Evolutionary conservation across 306 rosid genomes (phyloP), one percentile per base, ranked within the genome.

Genomic region (Cyamopsis tetragonoloba): DNA sequence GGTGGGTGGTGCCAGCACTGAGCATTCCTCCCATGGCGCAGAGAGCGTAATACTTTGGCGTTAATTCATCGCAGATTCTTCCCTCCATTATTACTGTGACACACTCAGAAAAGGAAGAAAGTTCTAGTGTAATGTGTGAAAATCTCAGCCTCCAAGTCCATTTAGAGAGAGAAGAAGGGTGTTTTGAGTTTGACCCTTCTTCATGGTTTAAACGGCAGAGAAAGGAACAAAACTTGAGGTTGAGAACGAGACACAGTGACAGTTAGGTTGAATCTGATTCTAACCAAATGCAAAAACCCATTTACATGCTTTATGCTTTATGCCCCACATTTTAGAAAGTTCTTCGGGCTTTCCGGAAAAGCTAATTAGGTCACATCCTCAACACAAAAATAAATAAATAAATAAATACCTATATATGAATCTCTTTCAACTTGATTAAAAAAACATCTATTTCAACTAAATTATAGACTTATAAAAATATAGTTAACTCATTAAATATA

Each of bases 1-100:
- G 65, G 66, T 84, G 88, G 63, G 88, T 84, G 35, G 88, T 80
- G 41, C 85, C 88, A 44, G 88, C 85, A 74, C 88, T 84, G 68
- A 84, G 77, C 88, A 80, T 84, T 74, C 88, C 88, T 48, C 83
- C 88, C 32, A 80, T 64, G 54, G 77, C 76, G 32, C 88, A 84
- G 64, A 80, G 68, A 38, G 79, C 88, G 18, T 70, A 84, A 70
- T 84, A 84, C 72, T 81, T 78, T 2, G 88, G 71, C 12, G 62
- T 74, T 26, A 77, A 58, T 44, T 81, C 80, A 53, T 74, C 80
- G 6, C 47, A 34, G 35, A 51, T 30, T 73, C 78, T 64, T 73
- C 83, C 71, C 22, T 77, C 85, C 68, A 47, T 46, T 23, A 47
- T 46, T 23, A 49, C 73, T 47, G 37, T 64, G 49, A 32, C 48